phyloP scores from a whole-genome alignment of 345 rosid species.

The Sonneratia alba region DNA sequence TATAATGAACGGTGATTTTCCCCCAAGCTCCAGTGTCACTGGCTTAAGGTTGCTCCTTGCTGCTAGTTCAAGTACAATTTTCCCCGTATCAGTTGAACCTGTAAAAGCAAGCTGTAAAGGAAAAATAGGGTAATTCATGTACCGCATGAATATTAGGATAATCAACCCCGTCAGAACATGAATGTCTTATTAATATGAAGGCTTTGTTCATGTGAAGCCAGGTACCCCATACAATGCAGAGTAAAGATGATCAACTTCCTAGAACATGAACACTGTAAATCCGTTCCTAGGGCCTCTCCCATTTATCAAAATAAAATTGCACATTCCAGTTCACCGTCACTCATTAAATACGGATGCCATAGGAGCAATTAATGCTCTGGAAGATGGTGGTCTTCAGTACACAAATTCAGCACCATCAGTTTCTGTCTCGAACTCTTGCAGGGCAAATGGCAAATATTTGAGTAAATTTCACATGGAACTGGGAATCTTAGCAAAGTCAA shows the following conservation, averaged over 20 bases:
- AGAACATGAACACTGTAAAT: neutral
- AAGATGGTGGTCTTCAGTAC: neutral
- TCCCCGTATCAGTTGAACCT: conserved; percentile 79
- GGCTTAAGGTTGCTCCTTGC: conserved; percentile 86
- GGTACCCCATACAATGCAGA: neutral
- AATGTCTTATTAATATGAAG: neutral
- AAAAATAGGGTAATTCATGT: neutral
- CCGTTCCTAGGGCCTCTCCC: too few relatives aligned
- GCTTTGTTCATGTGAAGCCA: neutral
- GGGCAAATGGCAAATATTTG: neutral
- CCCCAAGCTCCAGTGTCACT: conserved; percentile 93
- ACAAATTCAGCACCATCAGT: neutral
- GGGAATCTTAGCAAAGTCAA: conserved; percentile 5
- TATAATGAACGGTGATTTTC: conserved; percentile 90
- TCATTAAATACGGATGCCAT: neutral
- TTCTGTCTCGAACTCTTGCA: neutral
- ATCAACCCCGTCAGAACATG: neutral
- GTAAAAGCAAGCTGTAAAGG: conserved; percentile 78
- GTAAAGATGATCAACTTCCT: neutral
- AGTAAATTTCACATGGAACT: neutral
- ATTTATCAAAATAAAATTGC: too few relatives aligned
- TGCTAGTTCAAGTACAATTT: conserved; percentile 52
- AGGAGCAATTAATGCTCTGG: neutral
- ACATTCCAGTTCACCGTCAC: neutral
- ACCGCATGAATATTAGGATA: neutral